Conservation (phyloP, 2,329 filamentous ascomycete species). For the Hypomyces perniciosus region DNA sequence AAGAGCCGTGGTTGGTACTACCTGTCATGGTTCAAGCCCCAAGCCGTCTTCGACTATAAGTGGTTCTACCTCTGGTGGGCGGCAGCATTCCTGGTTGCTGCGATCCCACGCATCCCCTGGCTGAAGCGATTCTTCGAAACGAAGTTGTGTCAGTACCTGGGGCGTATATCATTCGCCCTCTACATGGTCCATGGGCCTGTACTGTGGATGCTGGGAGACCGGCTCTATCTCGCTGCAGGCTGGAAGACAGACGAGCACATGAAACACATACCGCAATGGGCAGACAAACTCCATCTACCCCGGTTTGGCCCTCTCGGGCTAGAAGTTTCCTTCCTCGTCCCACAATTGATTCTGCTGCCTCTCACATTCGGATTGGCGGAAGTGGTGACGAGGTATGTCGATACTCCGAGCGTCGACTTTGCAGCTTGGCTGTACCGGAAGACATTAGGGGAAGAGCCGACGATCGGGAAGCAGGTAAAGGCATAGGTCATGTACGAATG, state of each 20-base stretch:
- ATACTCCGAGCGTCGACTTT: constrained; percentile 55
- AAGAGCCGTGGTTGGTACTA: constrained; percentile 55
- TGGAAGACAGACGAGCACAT: constrained; percentile 44
- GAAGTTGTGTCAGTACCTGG: constrained; percentile 54
- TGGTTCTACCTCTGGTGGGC: constrained; percentile 64
- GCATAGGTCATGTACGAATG: not conserved
- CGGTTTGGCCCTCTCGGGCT: constrained; percentile 53
- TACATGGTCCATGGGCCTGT: constrained; percentile 62
- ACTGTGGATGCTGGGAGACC: constrained; percentile 53
- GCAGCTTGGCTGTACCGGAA: constrained; percentile 47
- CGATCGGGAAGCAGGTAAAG: constrained; percentile 8
- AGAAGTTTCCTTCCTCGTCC: constrained; percentile 52
- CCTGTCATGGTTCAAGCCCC: constrained; percentile 56
- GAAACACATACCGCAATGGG: constrained; percentile 49
- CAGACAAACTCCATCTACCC: constrained; percentile 49
- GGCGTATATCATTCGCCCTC: constrained; percentile 55
- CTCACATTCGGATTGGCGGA: constrained; percentile 54
- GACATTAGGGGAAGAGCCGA: constrained; percentile 7
- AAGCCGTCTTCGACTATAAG: constrained; percentile 60
- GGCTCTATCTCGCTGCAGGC: constrained; percentile 57
- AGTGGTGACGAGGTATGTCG: constrained; percentile 47
- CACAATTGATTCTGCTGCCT: constrained; percentile 55
- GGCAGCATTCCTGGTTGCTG: constrained; percentile 48
- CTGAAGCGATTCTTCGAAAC: constrained; percentile 54
- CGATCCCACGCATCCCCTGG: constrained; percentile 51